Evolutionary conservation across 306 rosid species (phyloP).

Genomic region (Hippophae tibetana): DNA sequence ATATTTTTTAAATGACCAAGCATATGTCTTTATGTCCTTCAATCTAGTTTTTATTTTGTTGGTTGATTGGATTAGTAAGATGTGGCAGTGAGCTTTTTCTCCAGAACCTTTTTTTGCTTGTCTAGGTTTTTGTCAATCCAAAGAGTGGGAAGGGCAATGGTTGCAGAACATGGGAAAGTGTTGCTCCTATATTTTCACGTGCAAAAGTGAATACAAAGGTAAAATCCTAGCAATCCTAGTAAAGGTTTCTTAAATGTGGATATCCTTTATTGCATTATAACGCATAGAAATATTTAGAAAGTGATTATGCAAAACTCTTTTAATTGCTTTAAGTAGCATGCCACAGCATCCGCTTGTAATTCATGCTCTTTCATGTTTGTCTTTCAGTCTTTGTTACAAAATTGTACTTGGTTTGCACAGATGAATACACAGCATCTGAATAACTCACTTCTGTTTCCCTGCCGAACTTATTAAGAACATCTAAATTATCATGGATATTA

Average conservation of each 20-base stretch:
- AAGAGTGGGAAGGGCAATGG: constrained; percentile 85
- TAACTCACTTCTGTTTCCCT: too few species aligned
- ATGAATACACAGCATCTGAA: too few species aligned
- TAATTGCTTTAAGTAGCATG: too few species aligned
- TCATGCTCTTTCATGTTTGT: too few species aligned
- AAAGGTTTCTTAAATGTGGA: background rate
- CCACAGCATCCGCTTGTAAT: too few species aligned
- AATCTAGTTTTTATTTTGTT: constrained; percentile 8
- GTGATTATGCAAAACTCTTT: too few species aligned
- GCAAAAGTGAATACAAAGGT: constrained; percentile 85
- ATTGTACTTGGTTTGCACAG: too few species aligned
- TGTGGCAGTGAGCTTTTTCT: constrained; percentile 18
- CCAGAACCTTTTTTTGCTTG: constrained; percentile 44
- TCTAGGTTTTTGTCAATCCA: constrained; percentile 90
- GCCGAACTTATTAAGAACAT: too few species aligned
- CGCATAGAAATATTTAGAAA: background rate
- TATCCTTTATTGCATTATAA: constrained; percentile 4
- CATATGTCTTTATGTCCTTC: constrained; percentile 9
- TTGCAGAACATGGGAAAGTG: constrained; percentile 68
- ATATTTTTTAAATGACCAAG: constrained; percentile 28
- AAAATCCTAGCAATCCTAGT: constrained; percentile 7
- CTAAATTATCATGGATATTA: too few species aligned
- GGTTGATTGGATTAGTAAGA: constrained; percentile 8
- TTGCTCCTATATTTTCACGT: constrained; percentile 68
- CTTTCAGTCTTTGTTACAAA: too few species aligned